Percentiles rank a stretch among this genome's conserved stretches.
Conservation (phyloP, 1,139 yeast species). For the Zygoascus sp. region DNA sequence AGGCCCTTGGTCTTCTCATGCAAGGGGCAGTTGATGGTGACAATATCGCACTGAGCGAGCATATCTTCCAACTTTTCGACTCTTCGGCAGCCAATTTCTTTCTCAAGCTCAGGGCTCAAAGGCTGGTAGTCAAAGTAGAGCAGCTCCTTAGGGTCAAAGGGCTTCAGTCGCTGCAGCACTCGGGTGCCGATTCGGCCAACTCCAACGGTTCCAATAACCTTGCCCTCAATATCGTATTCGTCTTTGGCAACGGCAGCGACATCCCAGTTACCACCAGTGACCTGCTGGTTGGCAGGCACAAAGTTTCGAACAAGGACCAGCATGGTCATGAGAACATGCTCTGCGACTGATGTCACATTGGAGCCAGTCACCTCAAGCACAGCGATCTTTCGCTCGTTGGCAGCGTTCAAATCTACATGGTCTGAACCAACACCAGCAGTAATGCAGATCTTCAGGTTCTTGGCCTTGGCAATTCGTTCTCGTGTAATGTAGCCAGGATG, state of each 20-base stretch:
- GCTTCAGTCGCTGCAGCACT: slow-evolving; percentile 64
- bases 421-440: slow-evolving; percentile 88
- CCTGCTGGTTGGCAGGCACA: slow-evolving; percentile 73
- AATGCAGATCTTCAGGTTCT: slow-evolving; percentile 64
- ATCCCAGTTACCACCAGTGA: slow-evolving; percentile 61
- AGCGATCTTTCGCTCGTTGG: slow-evolving; percentile 57
- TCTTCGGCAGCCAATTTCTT: slow-evolving; percentile 56
- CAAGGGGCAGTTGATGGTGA: slow-evolving; percentile 74
- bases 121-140: slow-evolving; percentile 74
- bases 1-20: slow-evolving; percentile 66
- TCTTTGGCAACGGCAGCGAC: slow-evolving; percentile 74
- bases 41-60: slow-evolving; percentile 65
- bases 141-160: slow-evolving; percentile 71
- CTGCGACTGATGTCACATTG: slow-evolving; percentile 76
- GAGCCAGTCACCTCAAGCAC: slow-evolving; percentile 82
- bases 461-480: slow-evolving; percentile 64
- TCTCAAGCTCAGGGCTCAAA: slow-evolving; percentile 53
- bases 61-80: slow-evolving; percentile 62
- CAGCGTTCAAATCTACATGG: slow-evolving; percentile 71
- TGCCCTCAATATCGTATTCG: slow-evolving; percentile 70
- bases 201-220: slow-evolving; percentile 73
- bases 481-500: slow-evolving; percentile 73
- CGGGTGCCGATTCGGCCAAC: slow-evolving; percentile 81
- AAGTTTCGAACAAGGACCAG: slow-evolving; percentile 69
- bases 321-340: slow-evolving; percentile 74